phyloP scores from a whole-genome alignment of 2,329 filamentous ascomycete species.

The Alternaria sp. region DNA sequence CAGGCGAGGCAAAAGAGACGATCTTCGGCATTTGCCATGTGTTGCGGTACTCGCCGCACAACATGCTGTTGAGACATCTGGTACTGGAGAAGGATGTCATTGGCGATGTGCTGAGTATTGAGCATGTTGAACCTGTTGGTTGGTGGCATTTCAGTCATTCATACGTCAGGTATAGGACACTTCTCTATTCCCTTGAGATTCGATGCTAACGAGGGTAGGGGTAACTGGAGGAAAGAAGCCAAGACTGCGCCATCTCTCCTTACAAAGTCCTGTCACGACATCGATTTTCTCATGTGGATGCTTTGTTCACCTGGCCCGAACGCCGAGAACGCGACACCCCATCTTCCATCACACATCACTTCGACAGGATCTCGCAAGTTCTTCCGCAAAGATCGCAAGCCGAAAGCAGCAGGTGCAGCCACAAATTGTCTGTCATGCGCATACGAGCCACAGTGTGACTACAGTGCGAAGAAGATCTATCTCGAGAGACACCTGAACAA shows the following conservation, averaged over 20 bases:
- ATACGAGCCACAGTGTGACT: constrained; percentile 77
- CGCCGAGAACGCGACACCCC: constrained; percentile 57
- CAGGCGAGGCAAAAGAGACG: constrained; percentile 12
- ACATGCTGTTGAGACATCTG: constrained; percentile 80
- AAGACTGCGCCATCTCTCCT: constrained; percentile 81
- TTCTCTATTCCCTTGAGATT: not conserved
- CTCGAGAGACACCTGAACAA: constrained; percentile 70
- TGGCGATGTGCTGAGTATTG: constrained; percentile 83
- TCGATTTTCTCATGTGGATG: constrained; percentile 91
- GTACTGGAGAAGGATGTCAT: constrained; percentile 77
- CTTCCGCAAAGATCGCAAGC: constrained; percentile 79
- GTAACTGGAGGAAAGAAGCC: constrained; percentile 88
- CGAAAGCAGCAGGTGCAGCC: constrained; percentile 71
- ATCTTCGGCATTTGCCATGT: constrained; percentile 95
- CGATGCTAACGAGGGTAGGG: constrained; percentile 55
- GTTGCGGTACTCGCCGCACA: constrained; percentile 90
- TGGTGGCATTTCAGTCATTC: constrained; percentile 84
- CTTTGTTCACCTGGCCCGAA: constrained; percentile 72
- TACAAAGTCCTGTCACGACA: constrained; percentile 95
- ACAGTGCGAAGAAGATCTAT: constrained; percentile 85
- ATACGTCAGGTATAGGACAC: constrained; percentile 63
- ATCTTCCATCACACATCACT: constrained; percentile 76
- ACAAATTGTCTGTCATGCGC: constrained; percentile 89
- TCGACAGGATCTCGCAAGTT: constrained; percentile 79
- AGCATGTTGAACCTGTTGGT: constrained; percentile 93